Base-by-base conservation (phyloP, 2,329 filamentous ascomycete species). In the Gliomastix tumulicola region DNA sequence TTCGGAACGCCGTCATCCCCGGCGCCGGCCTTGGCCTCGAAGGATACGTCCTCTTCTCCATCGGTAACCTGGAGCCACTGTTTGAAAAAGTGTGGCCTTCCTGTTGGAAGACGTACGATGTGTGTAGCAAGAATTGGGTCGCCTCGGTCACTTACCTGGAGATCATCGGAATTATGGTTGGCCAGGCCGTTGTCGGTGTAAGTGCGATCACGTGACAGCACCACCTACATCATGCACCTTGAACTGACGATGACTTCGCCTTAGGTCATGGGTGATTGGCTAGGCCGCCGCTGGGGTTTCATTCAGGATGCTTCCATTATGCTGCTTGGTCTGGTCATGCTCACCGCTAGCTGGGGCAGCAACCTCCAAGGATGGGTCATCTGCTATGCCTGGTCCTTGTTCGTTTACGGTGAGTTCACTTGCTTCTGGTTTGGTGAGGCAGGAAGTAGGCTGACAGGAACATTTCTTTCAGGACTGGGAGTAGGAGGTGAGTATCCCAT, bases 11-110 rank as follows among this genome's bases (percentile, higher is more conserved):
- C 63, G 83, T 96, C 37, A 79, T 97, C 40, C 90, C 90, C 34
- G 90, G 90, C 62, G 88, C 88, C 46, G 90, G 90, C 56, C 78
- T 97, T 35, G 83, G 88, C 56, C 76, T 97, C 20, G 90, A 97
- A 72, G 90, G 88, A 50, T 97, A 96, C 55, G 89, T 96, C 30
- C 76, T 97, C 16, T 97, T 97, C 71, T 96, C 89, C 44, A 96
- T 97, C 49, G 90, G 90, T 40, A 96, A 95, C 61, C 69, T 97
- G 45, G 79, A 84, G 54, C 85, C 89, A 5, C 72, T 97, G 10
- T 90, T 95, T 55, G 62, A 77, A 42, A 71, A 76, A 22, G 77
- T 79, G 6, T 97, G 90, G 74, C 76, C 79, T 2, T 49, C 65
- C 4, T 97, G 90, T 68, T 97, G 90, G 90, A 69, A 68, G 11